Evolutionary conservation across 2,329 filamentous ascomycete species (phyloP).

Genomic region (Fusarium bactridioides): DNA sequence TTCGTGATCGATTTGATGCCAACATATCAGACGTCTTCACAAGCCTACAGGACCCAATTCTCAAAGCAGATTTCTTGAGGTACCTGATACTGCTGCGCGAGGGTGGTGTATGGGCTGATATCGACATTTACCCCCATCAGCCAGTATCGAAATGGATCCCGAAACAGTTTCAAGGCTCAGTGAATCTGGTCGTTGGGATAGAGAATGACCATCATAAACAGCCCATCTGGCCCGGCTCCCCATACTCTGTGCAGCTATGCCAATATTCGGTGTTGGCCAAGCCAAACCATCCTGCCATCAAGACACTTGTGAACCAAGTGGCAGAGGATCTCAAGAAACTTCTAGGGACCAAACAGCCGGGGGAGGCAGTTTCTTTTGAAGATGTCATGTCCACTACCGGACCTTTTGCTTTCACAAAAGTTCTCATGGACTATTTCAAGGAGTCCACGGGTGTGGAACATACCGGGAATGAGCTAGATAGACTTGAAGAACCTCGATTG

Average conservation of each 20-base stretch:
- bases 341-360: slow-evolving; percentile 21
- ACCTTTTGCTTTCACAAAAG: slow-evolving; percentile 44
- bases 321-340: slow-evolving; percentile 49
- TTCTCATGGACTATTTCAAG: slow-evolving; percentile 43
- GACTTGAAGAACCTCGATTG: slow-evolving; percentile 40
- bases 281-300: slow-evolving; percentile 72
- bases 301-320: slow-evolving; percentile 71
- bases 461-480: slow-evolving; percentile 43
- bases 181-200: slow-evolving; percentile 74
- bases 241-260: slow-evolving; percentile 77
- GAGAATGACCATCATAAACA: slow-evolving; percentile 64
- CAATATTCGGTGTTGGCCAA: slow-evolving; percentile 81
- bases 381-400: slow-evolving; percentile 46
- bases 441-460: slow-evolving; percentile 36
- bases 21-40: slow-evolving; percentile 60
- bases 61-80: slow-evolving; percentile 68
- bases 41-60: slow-evolving; percentile 57
- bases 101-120: slow-evolving; percentile 75
- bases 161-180: slow-evolving; percentile 54
- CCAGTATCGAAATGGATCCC: slow-evolving; percentile 74
- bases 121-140: slow-evolving; percentile 72
- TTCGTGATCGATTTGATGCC: slow-evolving; percentile 71
- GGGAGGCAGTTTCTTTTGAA: slow-evolving; percentile 33
- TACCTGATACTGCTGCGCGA: slow-evolving; percentile 70
- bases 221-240: slow-evolving; percentile 61